A percentile compares a stretch with the other conserved stretches of the same genome.
Evolutionary conservation across 192 early-diverging fungal genomes (phyloP).

Genomic region (Backusella parvicylindrica): DNA sequence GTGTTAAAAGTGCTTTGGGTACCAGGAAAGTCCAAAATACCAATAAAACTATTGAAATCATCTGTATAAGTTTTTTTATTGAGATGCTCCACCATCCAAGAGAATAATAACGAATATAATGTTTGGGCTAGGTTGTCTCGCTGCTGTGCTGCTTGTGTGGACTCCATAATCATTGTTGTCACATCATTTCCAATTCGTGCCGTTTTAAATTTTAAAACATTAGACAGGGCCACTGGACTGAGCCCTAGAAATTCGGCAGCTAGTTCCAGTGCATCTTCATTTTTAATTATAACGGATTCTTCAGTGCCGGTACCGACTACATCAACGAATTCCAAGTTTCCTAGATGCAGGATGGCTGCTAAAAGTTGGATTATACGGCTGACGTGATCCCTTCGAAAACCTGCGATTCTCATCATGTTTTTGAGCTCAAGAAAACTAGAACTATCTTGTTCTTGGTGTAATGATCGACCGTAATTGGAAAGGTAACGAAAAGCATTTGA

Average conservation of each 20-base stretch:
- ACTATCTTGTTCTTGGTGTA: slow-evolving; percentile 48
- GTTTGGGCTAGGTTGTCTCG: slow-evolving; percentile 76
- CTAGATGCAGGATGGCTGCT: slow-evolving; percentile 85
- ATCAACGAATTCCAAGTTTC: slow-evolving; percentile 78
- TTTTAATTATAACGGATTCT: slow-evolving; percentile 74
- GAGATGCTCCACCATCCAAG: slow-evolving; percentile 86
- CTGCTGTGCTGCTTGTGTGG: slow-evolving; percentile 67
- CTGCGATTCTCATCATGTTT: slow-evolving; percentile 49
- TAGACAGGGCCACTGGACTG: slow-evolving; percentile 58
- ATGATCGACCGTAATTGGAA: slow-evolving; percentile 48
- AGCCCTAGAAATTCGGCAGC: slow-evolving; percentile 82
- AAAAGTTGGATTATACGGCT: slow-evolving; percentile 75
- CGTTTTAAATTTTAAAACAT: slow-evolving; percentile 75
- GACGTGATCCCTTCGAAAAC: slow-evolving; percentile 62
- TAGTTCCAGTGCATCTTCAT: slow-evolving; percentile 66
- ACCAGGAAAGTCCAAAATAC: slow-evolving; percentile 74
- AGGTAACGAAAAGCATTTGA: slow-evolving; percentile 52
- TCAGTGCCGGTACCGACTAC: slow-evolving; percentile 50
- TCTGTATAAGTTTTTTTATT: slow-evolving; percentile 76
- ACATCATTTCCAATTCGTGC: slow-evolving; percentile 79
- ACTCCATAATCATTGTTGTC: slow-evolving; percentile 84
- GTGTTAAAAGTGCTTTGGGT: slow-evolving; percentile 47
- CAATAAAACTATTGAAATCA: slow-evolving; percentile 76
- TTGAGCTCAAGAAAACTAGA: slow-evolving; percentile 58
- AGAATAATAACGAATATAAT: slow-evolving; percentile 84